Evolutionary conservation across 2,329 filamentous ascomycete genomes (phyloP), one percentile per base, ranked within the genome.

Genomic region (Rutstroemia sp.): DNA sequence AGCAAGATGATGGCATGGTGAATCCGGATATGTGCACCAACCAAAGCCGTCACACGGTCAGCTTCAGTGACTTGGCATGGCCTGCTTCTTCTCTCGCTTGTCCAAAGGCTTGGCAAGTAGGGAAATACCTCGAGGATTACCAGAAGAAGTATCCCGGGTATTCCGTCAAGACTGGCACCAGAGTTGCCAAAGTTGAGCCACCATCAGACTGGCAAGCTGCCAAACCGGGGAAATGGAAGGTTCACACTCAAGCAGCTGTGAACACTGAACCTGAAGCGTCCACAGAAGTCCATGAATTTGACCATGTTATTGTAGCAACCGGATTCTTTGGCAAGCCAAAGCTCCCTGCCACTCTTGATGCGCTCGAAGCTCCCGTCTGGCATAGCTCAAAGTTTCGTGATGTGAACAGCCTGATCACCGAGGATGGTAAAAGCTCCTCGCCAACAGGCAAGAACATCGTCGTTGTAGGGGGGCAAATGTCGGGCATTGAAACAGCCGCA

Each of bases 401-500:
- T 54, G 69, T 87, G 2, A 64, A 76, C 27, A 68, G 68, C 8
- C 68, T 86, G 2, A 63, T 86, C 1, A 72, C 70, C 0, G 66
- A 70, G 10, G 56, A 54, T 42, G 62, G 19, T 63, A 70, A 0
- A 67, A 72, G 2, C 55, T 60, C 10, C 50, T 56, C 4, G 64
- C 65, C 0, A 1, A 45, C 54, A 5, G 75, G 75, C 1, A 79
- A 81, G 17, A 88, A 84, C 65, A 82, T 94, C 16, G 75, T 90
- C 1, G 76, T 95, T 0, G 81, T 91, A 1, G 89, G 89, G 0
- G 89, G 88, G 0, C 88, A 91, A 64, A 91, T 94, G 79, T 92
- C 88, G 2, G 89, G 88, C 0, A 81, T 88, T 5, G 89, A 95
- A 72, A 86, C 86, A 49, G 86, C 88, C 0, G 84, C 82, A 9